A percentile compares a stretch with the other conserved stretches of the same genome.
Conservation (phyloP, 768 basidiomycete species). For the Daedaleopsis nitida region DNA sequence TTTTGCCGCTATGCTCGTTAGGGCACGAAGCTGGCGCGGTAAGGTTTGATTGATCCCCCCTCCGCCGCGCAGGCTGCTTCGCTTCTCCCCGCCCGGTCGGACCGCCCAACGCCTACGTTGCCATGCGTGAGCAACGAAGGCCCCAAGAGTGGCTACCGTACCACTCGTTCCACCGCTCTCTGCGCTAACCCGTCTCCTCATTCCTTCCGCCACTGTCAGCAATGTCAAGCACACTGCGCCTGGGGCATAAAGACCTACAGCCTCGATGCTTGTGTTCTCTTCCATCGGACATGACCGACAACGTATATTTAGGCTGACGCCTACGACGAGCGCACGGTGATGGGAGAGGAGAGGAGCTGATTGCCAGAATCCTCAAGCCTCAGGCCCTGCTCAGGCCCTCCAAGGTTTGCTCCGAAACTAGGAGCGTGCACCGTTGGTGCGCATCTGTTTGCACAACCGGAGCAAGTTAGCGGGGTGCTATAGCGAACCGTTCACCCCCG, state of each 20-base stretch:
- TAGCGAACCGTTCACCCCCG: not conserved
- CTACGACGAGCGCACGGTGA: not conserved
- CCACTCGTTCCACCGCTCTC: not conserved
- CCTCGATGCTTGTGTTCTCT: not conserved
- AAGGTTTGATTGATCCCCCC: conserved; percentile 10
- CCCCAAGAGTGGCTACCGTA: not conserved
- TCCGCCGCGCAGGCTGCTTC: conserved; percentile 8
- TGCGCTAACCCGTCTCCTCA: not conserved
- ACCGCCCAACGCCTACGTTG: conserved; percentile 12
- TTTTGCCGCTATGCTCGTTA: conserved; percentile 8
- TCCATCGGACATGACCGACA: not conserved
- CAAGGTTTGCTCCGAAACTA: too few species aligned
- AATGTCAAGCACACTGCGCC: not conserved
- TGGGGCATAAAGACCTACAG: not conserved
- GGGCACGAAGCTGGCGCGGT: conserved; percentile 6
- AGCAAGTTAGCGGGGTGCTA: not conserved
- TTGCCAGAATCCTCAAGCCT: not conserved
- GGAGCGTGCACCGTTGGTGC: not conserved
- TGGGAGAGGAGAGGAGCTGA: not conserved
- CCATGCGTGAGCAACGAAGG: not conserved
- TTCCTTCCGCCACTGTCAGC: not conserved
- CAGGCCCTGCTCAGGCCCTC: not conserved
- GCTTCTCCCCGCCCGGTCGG: conserved; percentile 15
- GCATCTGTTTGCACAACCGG: not conserved
- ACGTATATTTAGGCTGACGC: not conserved